Conservation (phyloP, 2,329 filamentous ascomycete genomes). For the Blumeria graminis region DNA sequence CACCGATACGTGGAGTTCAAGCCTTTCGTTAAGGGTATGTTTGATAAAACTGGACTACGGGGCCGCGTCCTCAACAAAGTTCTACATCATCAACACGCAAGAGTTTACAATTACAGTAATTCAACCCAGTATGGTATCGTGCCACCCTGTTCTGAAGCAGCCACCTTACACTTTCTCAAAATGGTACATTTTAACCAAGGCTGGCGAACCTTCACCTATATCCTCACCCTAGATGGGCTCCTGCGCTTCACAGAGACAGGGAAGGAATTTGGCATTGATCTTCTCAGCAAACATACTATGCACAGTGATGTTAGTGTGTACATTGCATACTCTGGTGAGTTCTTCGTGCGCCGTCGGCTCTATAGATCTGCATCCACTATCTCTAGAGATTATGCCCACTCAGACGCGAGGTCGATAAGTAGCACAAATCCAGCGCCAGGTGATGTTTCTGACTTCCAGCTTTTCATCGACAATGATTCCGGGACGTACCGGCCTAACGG, state of each 20-base stretch:
- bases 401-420: slow-evolving; percentile 8
- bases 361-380: slow-evolving; percentile 21
- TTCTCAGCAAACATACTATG: slow-evolving; percentile 91
- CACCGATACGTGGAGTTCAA: slow-evolving; percentile 87
- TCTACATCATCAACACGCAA: slow-evolving; percentile 69
- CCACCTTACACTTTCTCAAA: slow-evolving; percentile 60
- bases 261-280: slow-evolving; percentile 82
- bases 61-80: slow-evolving; percentile 64
- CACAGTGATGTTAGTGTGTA: slow-evolving; percentile 82
- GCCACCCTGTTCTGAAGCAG: slow-evolving; percentile 38
- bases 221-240: slow-evolving; percentile 66
- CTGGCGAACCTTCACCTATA: slow-evolving; percentile 72
- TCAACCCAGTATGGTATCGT: slow-evolving; percentile 51
- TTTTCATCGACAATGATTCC: slow-evolving; percentile 86
- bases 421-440: slow-evolving; percentile 20
- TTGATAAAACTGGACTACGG: slow-evolving; percentile 50
- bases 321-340: slow-evolving; percentile 80
- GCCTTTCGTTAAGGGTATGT: slow-evolving; percentile 76
- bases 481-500: slow-evolving; percentile 83
- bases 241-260: slow-evolving; percentile 88
- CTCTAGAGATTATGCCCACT: slow-evolving; percentile 28
- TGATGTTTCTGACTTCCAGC: slow-evolving; percentile 42
- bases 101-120: slow-evolving; percentile 72
- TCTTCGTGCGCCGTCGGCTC: slow-evolving; percentile 55
- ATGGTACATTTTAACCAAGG: slow-evolving; percentile 72